Evolutionary conservation across 805 yeast genomes (phyloP).

Genomic region (Candida boidinii): DNA sequence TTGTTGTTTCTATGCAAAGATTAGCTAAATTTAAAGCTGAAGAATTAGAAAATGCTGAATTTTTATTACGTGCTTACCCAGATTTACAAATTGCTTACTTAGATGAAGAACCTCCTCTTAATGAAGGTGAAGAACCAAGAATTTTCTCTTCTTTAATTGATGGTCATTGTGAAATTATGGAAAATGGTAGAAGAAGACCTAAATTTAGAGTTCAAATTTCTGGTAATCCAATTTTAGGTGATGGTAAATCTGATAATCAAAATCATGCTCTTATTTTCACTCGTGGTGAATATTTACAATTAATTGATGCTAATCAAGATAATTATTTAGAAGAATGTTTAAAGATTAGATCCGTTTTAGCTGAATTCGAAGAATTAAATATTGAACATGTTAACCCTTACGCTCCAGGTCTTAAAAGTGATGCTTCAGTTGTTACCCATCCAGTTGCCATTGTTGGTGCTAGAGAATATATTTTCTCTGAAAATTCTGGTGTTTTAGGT

Average conservation of each 20-base stretch:
- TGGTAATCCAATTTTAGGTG: conserved; percentile 82
- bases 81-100: conserved; percentile 85
- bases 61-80: conserved; percentile 75
- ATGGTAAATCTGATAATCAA: conserved; percentile 84
- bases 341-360: conserved; percentile 71
- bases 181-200: conserved; percentile 68
- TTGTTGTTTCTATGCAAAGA: conserved; percentile 83
- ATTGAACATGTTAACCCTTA: conserved; percentile 77
- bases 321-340: conserved; percentile 80
- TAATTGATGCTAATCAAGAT: conserved; percentile 83
- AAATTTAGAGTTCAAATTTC: conserved; percentile 70
- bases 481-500: conserved; percentile 77
- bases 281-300: conserved; percentile 79
- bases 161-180: conserved; percentile 69
- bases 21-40: conserved; percentile 62
- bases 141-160: conserved; percentile 73
- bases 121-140: conserved; percentile 61
- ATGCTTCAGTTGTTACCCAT: conserved; percentile 16
- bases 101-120: conserved; percentile 82
- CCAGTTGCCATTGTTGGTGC: conserved; percentile 87
- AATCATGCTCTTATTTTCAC: conserved; percentile 72
- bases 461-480: conserved; percentile 80
- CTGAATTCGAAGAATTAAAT: conserved; percentile 73
- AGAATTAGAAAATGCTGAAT: conserved; percentile 74
- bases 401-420: conserved; percentile 56